phyloP scores from a whole-genome alignment of 2,329 filamentous ascomycete species.

The Cephalotrichum gorgonifer region DNA sequence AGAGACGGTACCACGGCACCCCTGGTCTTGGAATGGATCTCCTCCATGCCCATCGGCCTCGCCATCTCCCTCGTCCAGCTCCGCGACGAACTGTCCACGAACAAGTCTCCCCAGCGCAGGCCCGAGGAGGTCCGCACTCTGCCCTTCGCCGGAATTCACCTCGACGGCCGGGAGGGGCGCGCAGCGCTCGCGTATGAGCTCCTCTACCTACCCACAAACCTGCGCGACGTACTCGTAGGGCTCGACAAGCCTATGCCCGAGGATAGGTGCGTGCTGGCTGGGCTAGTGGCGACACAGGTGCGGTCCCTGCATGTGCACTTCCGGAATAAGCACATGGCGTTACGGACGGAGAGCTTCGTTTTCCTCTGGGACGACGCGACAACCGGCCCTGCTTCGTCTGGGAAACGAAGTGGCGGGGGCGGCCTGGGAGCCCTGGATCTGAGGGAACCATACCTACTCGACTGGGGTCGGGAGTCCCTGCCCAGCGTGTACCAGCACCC shows the following conservation, averaged over 20 bases:
- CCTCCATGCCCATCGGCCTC: not conserved
- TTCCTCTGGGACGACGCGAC: not conserved
- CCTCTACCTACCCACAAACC: not conserved
- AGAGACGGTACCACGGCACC: not conserved
- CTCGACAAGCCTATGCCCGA: not conserved
- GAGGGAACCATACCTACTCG: not conserved
- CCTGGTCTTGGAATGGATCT: slow-evolving; percentile 2
- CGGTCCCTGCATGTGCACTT: slow-evolving; percentile 1
- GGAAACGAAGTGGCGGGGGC: not conserved
- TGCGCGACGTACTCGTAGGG: not conserved
- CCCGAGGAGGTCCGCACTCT: not conserved
- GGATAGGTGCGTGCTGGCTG: not conserved
- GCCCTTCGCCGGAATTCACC: not conserved
- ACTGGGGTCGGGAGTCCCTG: not conserved
- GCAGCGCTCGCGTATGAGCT: slow-evolving; percentile 1
- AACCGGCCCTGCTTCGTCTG: too few species aligned
- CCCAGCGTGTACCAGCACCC: slow-evolving; percentile 5
- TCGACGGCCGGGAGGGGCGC: not conserved
- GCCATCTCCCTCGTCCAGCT: not conserved
- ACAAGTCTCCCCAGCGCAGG: not conserved
- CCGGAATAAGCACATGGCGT: not conserved
- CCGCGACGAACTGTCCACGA: not conserved
- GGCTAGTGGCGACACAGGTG: not conserved
- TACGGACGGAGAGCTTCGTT: slow-evolving; percentile 1
- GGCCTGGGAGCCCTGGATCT: not conserved